phyloP scores from a whole-genome alignment of 192 early-diverging fungal genomes.

The Funneliformis geosporum region DNA sequence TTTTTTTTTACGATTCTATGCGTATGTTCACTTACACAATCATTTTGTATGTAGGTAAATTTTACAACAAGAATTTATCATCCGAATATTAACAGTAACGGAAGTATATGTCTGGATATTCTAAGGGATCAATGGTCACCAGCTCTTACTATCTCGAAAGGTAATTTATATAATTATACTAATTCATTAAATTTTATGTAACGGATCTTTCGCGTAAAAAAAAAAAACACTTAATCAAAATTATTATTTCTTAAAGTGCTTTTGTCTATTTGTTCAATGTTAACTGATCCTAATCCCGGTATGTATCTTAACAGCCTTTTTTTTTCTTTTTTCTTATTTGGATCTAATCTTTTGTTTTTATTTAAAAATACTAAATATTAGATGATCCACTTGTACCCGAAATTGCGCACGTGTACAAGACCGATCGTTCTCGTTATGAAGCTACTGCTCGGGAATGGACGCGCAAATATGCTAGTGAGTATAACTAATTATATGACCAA shows the following conservation, averaged over 20 bases:
- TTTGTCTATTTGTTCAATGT: slow-evolving; percentile 96
- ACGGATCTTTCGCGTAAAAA: too few species aligned
- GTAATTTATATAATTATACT: slow-evolving; percentile 47
- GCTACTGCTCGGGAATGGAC: slow-evolving; percentile 93
- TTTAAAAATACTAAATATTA: slow-evolving; percentile 14
- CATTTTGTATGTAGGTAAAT: slow-evolving; percentile 61
- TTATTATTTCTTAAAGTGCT: slow-evolving; percentile 60
- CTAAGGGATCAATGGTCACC: slow-evolving; percentile 99
- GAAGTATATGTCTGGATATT: slow-evolving; percentile 97
- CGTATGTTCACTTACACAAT: background rate
- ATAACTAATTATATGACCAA: slow-evolving; percentile 17
- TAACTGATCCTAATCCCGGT: slow-evolving; percentile 97
- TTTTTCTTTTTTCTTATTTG: background rate
- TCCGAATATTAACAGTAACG: slow-evolving; percentile 99
- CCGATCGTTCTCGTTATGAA: slow-evolving; percentile 86
- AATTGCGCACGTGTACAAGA: slow-evolving; percentile 98
- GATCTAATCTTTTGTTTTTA: background rate
- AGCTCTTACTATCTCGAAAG: slow-evolving; percentile 97
- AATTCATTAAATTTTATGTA: slow-evolving; percentile 3
- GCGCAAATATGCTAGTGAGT: slow-evolving; percentile 78
- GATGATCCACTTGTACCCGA: slow-evolving; percentile 98
- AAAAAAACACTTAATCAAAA: background rate
- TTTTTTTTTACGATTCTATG: background rate
- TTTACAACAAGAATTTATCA: slow-evolving; percentile 98
- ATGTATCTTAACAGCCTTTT: background rate